Evolutionary conservation across 2,329 filamentous ascomycete species (phyloP), one percentile per base, ranked within the genome.

Genomic region (Emericellopsis cladophorae): DNA sequence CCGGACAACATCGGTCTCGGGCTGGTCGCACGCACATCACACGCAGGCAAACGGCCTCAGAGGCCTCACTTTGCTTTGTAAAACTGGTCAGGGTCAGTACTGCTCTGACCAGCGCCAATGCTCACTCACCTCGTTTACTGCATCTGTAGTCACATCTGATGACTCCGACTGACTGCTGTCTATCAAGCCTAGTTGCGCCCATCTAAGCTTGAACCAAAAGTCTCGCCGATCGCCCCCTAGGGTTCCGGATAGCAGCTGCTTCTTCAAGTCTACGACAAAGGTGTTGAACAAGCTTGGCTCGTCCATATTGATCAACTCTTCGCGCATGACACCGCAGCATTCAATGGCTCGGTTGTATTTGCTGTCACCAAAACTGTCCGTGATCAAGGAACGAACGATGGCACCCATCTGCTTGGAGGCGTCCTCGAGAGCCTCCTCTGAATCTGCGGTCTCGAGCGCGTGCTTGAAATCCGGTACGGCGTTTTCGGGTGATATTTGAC

Each of bases 401-500:
- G 56, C 56, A 11, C 72, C 77, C 75, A 96, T 84, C 53, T 93
- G 85, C 47, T 79, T 76, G 6, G 79, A 71, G 1, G 83, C 82
- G 15, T 80, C 73, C 44, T 76, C 68, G 40, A 93, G 74, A 4
- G 73, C 68, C 2, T 72, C 64, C 1, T 81, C 64, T 23, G 79
- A 72, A 7, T 76, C 70, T 0, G 81, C 70, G 2, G 65, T 62
- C 2, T 68, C 68, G 14, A 96, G 67, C 4, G 81, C 72, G 56
- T 87, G 86, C 55, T 89, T 93, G 73, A 95, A 95, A 44, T 90
- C 85, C 0, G 92, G 88, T 5, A 96, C 78, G 1, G 89, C 78
- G 47, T 96, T 96, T 9, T 81, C 72, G 0, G 73, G 57, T 2
- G 67, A 66, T 18, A 79, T 68, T n/a, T 48, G 48, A 5, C 48